Conservation (phyloP, 306 rosid species). For the Rosa multiflora region DNA sequence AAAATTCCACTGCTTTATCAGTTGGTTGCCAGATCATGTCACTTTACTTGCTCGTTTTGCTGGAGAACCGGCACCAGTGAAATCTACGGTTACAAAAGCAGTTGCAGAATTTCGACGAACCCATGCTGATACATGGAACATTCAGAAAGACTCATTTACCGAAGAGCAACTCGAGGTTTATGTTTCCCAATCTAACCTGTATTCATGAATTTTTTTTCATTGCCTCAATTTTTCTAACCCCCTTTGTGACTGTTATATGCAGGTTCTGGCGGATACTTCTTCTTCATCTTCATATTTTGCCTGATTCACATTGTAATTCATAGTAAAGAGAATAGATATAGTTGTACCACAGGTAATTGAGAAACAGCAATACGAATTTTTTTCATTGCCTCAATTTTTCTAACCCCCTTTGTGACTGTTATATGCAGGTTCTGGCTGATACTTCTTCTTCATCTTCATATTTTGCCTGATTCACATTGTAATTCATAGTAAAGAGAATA, state of each 20-base stretch:
- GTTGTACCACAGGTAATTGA: slow-evolving; percentile 38
- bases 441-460: slow-evolving; percentile 94
- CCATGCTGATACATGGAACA: slow-evolving; percentile 98
- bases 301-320: slow-evolving; percentile 46
- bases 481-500: slow-evolving; percentile 32
- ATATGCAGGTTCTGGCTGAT: slow-evolving; percentile 89
- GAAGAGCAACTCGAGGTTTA: slow-evolving; percentile 94
- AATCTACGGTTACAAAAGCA: slow-evolving; percentile 94
- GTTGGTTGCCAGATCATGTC: slow-evolving; percentile 96
- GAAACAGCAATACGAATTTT: slow-evolving; percentile 24
- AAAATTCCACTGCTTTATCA: slow-evolving; percentile 32
- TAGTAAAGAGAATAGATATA: slow-evolving; percentile 32
- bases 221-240: neutral
- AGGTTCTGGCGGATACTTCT: slow-evolving; percentile 96
- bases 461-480: slow-evolving; percentile 71
- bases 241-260: slow-evolving; percentile 28
- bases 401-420: slow-evolving; percentile 4
- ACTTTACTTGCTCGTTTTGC: slow-evolving; percentile 88
- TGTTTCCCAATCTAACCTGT: neutral
- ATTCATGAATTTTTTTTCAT: neutral
- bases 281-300: slow-evolving; percentile 97
- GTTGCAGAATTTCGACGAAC: slow-evolving; percentile 98
- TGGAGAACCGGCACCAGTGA: slow-evolving; percentile 91
- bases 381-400: neutral
- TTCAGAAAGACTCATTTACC: slow-evolving; percentile 82